Percentiles rank a stretch among this genome's conserved stretches.
Conservation (phyloP, 768 basidiomycete species). For the Asterophora parasitica region DNA sequence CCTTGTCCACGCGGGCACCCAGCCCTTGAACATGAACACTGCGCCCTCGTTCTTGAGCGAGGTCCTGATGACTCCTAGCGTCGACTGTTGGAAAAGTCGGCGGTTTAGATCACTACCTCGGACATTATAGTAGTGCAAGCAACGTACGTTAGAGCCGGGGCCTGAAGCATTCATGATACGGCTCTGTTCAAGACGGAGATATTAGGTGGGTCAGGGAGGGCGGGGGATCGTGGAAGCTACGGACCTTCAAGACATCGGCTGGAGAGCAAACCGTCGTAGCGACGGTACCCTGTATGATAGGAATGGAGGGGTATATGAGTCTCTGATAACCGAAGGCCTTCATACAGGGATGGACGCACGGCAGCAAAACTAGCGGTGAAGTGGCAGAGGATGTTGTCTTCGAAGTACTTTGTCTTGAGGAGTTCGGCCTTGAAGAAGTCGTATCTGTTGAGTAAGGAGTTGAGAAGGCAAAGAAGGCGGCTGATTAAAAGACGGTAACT, state of each 20-base stretch:
- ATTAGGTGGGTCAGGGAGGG: background rate
- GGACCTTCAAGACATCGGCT: conserved; percentile 76
- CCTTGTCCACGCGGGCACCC: conserved; percentile 84
- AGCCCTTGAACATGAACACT: conserved; percentile 92
- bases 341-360: conserved; percentile 35
- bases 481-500: background rate
- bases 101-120: background rate
- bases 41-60: conserved; percentile 72
- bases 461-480: too few species aligned
- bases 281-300: conserved; percentile 60
- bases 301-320: background rate
- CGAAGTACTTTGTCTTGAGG: conserved; percentile 62
- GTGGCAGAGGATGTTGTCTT: conserved; percentile 80
- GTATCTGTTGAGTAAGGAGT: conserved; percentile 51
- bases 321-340: background rate
- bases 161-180: conserved; percentile 89
- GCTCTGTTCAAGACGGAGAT: conserved; percentile 35
- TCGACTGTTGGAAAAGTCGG: conserved; percentile 43
- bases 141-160: conserved; percentile 66
- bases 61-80: conserved; percentile 60
- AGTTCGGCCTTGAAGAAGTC: conserved; percentile 90
- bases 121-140: background rate
- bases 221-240: conserved; percentile 5
- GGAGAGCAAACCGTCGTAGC: conserved; percentile 89
- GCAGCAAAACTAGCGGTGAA: conserved; percentile 86